A percentile compares a stretch with the other conserved stretches of the same genome.
Conservation (phyloP, 179 eudicot species). For the Carnegiea gigantea region DNA sequence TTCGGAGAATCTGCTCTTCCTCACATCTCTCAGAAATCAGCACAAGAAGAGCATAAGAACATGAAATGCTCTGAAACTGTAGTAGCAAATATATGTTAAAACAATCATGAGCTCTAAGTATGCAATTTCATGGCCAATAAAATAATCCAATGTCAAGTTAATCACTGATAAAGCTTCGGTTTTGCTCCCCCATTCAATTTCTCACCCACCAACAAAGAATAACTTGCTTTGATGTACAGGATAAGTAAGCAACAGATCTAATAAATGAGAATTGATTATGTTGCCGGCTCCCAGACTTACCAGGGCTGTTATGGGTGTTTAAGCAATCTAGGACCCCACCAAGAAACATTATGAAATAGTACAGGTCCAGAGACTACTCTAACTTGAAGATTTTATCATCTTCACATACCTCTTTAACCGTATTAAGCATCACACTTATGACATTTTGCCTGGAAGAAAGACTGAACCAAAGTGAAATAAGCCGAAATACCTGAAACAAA, state of each 20-base stretch:
- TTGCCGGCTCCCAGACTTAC: not conserved
- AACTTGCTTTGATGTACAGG: not conserved
- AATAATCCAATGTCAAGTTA: too few relatives aligned
- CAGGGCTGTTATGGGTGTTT: not conserved
- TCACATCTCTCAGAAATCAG: too few relatives aligned
- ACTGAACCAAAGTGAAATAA: conserved; percentile 94
- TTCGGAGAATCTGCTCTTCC: too few relatives aligned
- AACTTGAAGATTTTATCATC: not conserved
- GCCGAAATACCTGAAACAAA: conserved; percentile 85
- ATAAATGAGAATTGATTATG: not conserved
- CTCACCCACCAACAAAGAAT: not conserved
- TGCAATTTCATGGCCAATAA: not conserved
- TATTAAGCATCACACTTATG: conserved; percentile 68
- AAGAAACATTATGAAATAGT: not conserved
- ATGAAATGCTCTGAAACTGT: too few relatives aligned
- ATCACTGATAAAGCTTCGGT: too few relatives aligned
- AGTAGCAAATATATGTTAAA: too few relatives aligned
- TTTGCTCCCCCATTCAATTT: not conserved
- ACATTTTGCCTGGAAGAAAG: conserved; percentile 77
- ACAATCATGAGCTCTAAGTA: too few relatives aligned
- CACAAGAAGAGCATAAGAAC: too few relatives aligned
- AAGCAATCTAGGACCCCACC: not conserved
- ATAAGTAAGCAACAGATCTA: not conserved
- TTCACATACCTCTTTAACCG: conserved; percentile 71
- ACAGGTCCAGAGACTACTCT: not conserved